Evolutionary conservation across 2,329 filamentous ascomycete genomes (phyloP), one percentile per base, ranked within the genome.

Genomic region (Claviceps spartinae): DNA sequence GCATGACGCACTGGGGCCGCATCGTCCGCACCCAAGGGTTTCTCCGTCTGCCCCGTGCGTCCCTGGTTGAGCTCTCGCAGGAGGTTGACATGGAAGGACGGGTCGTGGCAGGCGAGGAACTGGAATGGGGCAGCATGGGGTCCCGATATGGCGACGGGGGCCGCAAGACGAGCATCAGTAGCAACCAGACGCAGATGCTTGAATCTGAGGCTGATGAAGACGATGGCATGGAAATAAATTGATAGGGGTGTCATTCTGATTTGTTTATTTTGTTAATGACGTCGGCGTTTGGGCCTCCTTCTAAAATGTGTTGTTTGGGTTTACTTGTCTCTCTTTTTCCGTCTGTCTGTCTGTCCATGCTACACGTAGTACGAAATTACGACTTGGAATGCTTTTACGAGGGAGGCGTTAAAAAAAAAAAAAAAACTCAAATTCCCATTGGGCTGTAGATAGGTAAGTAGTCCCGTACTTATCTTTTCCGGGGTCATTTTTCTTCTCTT

Each of bases 21-120:
- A 81, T 98, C 30, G 93, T 97, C 22, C 83, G 93, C 18, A 96
- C 90, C 0, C 78, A 84, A 37, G 90, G 87, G 0, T 98, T 97
- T 72, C 76, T 89, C 54, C 83, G 80, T 48, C 74, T 98, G 38
- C 88, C 85, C 52, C 83, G 87, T 51, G 73, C 78, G 50, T 86
- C 88, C 22, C 75, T 98, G 53, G 85, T 97, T 52, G 91, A 96
- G 62, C 77, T 98, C 9, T 95, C 88, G 51, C 88, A 95, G 67
- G 90, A 95, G 64, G 86, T 95, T 44, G 89, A 96, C 66, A 85
- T 83, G 61, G 93, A 97, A 62, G 89, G 90, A n/a, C 79, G 91
- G 26, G 85, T 98, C 6, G 77, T 97, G 5, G 86, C 86, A 50
- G 91, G 91, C 44, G 87, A 95, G 56, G 89, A 96, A 65, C 72